Evolutionary conservation across 495 filamentous ascomycete species (phyloP), one percentile per base, ranked within the genome.

Genomic region (Apodospora peruviana): DNA sequence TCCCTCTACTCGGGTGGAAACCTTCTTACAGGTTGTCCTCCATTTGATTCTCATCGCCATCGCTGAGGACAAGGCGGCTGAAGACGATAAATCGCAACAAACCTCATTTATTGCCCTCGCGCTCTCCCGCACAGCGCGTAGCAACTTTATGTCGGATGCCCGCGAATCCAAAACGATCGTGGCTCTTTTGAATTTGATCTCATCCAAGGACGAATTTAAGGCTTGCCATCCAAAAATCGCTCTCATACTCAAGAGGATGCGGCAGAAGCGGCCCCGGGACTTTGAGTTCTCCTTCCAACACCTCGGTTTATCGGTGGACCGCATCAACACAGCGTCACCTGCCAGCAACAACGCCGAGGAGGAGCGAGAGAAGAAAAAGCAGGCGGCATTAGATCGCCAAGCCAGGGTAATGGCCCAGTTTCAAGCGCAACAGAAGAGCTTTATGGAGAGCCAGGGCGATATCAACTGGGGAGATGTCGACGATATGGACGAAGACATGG

Each of bases 331-430:
- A 5, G 71, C 76, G 2, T 78, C 73, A 7, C 77, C 75, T n/a
- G 73, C 74, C 4, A 76, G 65, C 45, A 68, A 70, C 52, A 80
- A 78, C 46, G 74, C 69, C 2, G 81, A 86, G 10, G 80, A 83
- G 52, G 85, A 90, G 52, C 83, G 82, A 41, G 89, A 94, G 63
- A 67, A 77, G 40, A 97, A 90, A 75, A 97, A 96, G 73, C 81
- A 84, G 56, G 84, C 91, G 23, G 93, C 94, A 0, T 65, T 89
- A 27, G 90, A 91, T 50, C 78, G 93, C 40, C 90, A 97, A 68
- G 90, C 90, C 8, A 83, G 78, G 53, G 87, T 97, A 17, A 95
- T 97, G 90, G 91, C 90, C 2, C 88, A 95, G 62, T 95, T 97
- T 72, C 93, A 95, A 62, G 83, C 95, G 58, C 90, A 99, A 58